phyloP scores from a whole-genome alignment of 2,329 filamentous ascomycete species.

The Pseudogymnoascus sp. region DNA sequence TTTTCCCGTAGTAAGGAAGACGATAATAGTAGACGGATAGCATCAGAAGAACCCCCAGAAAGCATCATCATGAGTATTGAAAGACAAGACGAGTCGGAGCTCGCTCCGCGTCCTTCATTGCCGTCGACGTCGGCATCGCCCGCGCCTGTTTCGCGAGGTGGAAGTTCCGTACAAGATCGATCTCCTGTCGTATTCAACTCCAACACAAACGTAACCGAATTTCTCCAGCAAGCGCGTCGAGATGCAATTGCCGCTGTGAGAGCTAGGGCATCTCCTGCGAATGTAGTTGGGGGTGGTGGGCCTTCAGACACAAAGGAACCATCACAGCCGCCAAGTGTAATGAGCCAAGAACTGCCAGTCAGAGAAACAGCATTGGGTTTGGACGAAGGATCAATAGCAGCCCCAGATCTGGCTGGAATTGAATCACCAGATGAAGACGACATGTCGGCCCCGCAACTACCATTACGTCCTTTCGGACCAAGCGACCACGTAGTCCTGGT shows the following conservation, averaged over 20 bases:
- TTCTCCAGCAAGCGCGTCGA: background rate
- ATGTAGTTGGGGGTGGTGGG: background rate
- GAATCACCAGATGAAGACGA: constrained; percentile 11
- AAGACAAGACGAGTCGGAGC: background rate
- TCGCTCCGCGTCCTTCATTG: background rate
- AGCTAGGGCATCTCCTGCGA: background rate
- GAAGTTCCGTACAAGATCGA: background rate
- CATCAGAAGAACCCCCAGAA: background rate
- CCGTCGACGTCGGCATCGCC: background rate
- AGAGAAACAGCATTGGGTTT: constrained; percentile 10
- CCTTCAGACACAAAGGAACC: background rate
- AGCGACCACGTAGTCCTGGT: constrained; percentile 47
- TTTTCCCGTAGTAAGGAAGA: background rate
- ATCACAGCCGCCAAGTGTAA: constrained; percentile 11
- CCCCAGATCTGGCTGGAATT: background rate
- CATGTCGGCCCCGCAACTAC: constrained; percentile 11
- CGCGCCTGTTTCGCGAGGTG: background rate
- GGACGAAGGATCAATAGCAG: background rate
- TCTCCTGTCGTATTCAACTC: background rate
- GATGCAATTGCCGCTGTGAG: background rate
- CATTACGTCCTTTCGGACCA: constrained; percentile 21
- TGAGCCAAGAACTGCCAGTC: constrained; percentile 12
- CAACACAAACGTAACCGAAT: background rate
- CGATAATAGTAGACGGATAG: background rate
- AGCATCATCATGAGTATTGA: constrained; percentile 2